Percentiles rank a stretch among this genome's conserved stretches.
phyloP scores from a whole-genome alignment of 768 basidiomycete species.

The Boletus rex-veris region DNA sequence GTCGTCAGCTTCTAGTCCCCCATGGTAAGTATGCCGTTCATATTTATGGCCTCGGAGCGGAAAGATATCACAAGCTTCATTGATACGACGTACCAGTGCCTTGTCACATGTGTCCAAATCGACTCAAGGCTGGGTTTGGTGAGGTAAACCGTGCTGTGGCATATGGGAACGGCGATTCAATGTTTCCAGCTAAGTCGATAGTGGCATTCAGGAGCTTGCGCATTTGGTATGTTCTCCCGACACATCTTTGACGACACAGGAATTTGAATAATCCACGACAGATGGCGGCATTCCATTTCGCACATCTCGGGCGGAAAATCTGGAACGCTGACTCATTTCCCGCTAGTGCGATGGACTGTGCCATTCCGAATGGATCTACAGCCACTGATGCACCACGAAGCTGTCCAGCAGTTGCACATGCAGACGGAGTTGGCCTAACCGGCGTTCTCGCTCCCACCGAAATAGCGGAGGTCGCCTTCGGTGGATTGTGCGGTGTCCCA shows the following conservation, averaged over 20 bases:
- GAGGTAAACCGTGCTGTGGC: not conserved
- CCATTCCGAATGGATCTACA: not conserved
- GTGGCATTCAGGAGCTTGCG: not conserved
- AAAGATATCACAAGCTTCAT: not conserved
- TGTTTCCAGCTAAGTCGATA: not conserved
- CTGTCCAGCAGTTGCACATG: constrained; percentile 3
- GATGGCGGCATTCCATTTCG: not conserved
- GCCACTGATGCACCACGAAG: constrained; percentile 2
- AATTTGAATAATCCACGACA: not conserved
- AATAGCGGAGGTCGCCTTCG: not conserved
- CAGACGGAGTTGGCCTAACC: not conserved
- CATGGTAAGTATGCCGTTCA: not conserved
- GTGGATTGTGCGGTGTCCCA: not conserved
- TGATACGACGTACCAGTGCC: too few species aligned
- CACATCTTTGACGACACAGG: not conserved
- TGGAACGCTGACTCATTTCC: not conserved
- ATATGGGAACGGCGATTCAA: not conserved
- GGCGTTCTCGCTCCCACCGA: not conserved
- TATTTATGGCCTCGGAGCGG: not conserved
- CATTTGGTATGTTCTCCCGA: not conserved
- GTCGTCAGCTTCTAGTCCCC: not conserved
- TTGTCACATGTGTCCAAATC: too few species aligned
- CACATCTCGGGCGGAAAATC: not conserved
- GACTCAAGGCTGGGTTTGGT: not conserved
- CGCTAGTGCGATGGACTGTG: not conserved